Evolutionary conservation across 2,329 filamentous ascomycete genomes (phyloP), one percentile per base, ranked within the genome.

Genomic region (Alternaria alternata): DNA sequence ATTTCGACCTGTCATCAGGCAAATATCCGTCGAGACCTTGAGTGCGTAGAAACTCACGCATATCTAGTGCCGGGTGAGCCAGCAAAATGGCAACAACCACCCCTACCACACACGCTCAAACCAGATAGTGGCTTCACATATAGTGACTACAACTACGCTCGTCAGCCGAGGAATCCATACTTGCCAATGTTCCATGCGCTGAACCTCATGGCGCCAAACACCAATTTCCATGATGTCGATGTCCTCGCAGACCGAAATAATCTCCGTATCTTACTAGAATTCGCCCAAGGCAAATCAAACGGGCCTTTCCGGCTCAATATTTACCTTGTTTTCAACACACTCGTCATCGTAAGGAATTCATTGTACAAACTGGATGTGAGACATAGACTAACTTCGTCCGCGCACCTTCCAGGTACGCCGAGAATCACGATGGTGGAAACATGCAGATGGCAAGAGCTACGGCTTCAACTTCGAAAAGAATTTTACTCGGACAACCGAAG

Each of bases 201-300:
- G 22, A 57, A 49, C 8, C 42, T 65, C 18, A 71, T 74, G 68
- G 70, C 69, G 11, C 66, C 71, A 4, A 42, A 57, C 11, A 70
- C 59, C 43, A 49, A 62, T 6, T 67, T 75, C 44, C 62, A 58
- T 18, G 54, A 70, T 28, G 44, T 73, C 24, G 73, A 75, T 28
- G 54, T 75, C 3, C 58, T 75, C 18, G 70, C 69, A 6, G 72
- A 75, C 24, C 69, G 73, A 3, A 75, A 75, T 58, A 74, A 69
- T 26, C 62, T 75, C 2, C 71, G 73, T 8, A 57, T 63, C 2
- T 63, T 75, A 0, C 62, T 75, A 1, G 72, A 73, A 30, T 73
- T 71, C 9, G 60, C 66, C 2, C 64, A 70, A 56, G 72, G 71
- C 3, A 72, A 69, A 54, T 39, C 61, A 12, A 70, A 68, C 16